Base-by-base conservation (phyloP, 2,329 filamentous ascomycete species). In the Rhynchosporium graminicola region DNA sequence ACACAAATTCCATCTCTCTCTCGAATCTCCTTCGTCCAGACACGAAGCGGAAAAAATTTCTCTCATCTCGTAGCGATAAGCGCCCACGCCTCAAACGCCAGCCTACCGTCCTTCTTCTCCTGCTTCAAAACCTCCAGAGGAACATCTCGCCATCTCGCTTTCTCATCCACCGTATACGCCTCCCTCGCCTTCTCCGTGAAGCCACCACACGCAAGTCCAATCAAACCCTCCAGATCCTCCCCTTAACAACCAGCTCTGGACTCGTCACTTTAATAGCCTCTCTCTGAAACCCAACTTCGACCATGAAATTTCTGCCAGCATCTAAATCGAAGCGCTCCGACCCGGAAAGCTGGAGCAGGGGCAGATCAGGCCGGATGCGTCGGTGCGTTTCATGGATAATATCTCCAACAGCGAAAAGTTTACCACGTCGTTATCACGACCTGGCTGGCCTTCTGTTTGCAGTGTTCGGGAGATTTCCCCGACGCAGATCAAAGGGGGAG, bases 141-240 rank as follows among this genome's bases (percentile, higher is more conserved):
- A 3, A 40, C 31, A 9, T 58, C 56, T 8, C n/a, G 38, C 56
- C 56, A 58, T n/a, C 12, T 48, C 4, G 29, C 43, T 31, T 58
- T 48, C n/a, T 58, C 56, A 29, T 58, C 56, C 20, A 48, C 31
- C 4, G 56, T 58, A 12, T 36, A 58, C 7, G 43, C 72, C 50
- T 71, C 68, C 12, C 71, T 69, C 29, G 72, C 72, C 66, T 66
- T 71, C 31, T 12, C 50, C 69, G 73, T 73, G 68, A 74, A 67
- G 10, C 70, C 69, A 47, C 72, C 71, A 31, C 69, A 66, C 67
- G 72, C 72, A 40, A 74, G 65, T 59, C 59, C 62, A 46, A 67
- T 72, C 56, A 74, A 68, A 2, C 71, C 72, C 26, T 67, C 69
- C 43, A 73, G 57, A 47, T 73, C 69, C 45, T 73, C 68, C 5